Conservation (phyloP, 148 eudicot genomes). For the Camellia lanceoleosa region DNA sequence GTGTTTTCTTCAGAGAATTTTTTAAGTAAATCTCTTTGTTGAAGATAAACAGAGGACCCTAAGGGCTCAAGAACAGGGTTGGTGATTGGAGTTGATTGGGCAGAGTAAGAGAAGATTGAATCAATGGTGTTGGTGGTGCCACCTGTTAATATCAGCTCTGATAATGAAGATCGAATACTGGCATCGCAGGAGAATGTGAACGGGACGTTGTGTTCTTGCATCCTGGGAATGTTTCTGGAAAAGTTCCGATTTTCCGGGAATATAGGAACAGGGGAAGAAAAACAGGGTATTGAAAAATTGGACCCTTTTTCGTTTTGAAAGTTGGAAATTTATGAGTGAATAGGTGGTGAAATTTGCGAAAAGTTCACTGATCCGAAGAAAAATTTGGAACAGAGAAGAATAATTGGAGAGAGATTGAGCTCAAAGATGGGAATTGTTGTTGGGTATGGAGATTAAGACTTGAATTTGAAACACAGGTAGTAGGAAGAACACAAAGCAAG, state of each 20-base stretch:
- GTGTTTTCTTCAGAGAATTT: conserved; percentile 49
- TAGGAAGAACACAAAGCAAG: background rate
- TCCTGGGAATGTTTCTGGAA: conserved; percentile 23
- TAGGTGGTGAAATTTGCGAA: background rate
- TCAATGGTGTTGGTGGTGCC: conserved; percentile 70
- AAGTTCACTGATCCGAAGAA: conserved; percentile 9
- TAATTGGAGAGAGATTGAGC: background rate
- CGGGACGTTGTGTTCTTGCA: conserved; percentile 41
- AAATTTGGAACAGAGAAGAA: conserved; percentile 6
- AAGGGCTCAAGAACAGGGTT: conserved; percentile 42
- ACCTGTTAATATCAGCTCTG: conserved; percentile 57
- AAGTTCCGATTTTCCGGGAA: conserved; percentile 13
- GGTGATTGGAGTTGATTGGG: conserved; percentile 27
- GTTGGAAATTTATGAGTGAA: background rate
- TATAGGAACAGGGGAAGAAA: conserved; percentile 19
- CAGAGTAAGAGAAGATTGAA: conserved; percentile 67
- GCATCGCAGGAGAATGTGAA: conserved; percentile 22
- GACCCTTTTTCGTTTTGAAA: conserved; percentile 18
- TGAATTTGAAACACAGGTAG: background rate
- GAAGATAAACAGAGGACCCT: conserved; percentile 76
- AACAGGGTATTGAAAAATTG: conserved; percentile 24
- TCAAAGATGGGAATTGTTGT: background rate
- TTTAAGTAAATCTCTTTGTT: conserved; percentile 65
- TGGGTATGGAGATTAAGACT: background rate
- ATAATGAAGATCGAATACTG: conserved; percentile 50